Base-by-base conservation (phyloP, 176 grass and related monocot genomes). In the Pharus latifolius region DNA sequence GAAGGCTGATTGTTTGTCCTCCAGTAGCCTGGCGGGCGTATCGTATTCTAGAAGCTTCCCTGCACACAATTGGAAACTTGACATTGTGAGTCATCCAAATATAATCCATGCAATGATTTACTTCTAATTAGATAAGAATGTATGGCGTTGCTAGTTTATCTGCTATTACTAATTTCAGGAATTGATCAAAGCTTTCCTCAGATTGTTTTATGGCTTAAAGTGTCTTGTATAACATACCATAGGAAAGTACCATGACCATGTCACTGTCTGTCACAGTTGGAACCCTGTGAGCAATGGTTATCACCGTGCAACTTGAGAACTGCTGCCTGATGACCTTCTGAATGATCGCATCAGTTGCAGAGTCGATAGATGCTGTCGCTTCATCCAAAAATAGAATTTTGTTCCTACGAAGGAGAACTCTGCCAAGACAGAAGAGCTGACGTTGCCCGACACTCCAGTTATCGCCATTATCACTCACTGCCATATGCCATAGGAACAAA, bases 401-500 rank as follows among this genome's bases (percentile, higher is more conserved):
- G 75, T 87, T 97, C 78, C 78, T 85, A 7, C 78, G 78, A 4
- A 97, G 86, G 27, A 97, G 94, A 69, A 88, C 89, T 52, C 94
- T 85, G 16, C 94, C 89, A 29, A 97, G 89, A 59, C 89, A 97
- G 67, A 92, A 97, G 72, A 97, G 86, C 40, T 97, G 94, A 26
- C 94, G 89, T 75, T 97, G 94, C 27, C 89, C 94, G 25, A 50
- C 81, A 10, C 94, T 97, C 89, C 94, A 97, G 58, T 97, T 97
- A 41, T 90, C 83, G 0, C 89, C 94, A 71, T 87, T 89, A 78
- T 97, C 94, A 61, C 78, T 87, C 70, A 97, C 94, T 92, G 62
- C 34, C 58, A 77, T 14, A 66, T 23, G 31, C 14, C 30, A 67
- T 1, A 35, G n/a, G 20, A 63, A 33, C 13, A 55, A 23, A 82